Percentiles rank a stretch among this genome's conserved stretches.
phyloP scores from a whole-genome alignment of 1,284 basidiomycete genomes.

The Megacollybia platyphylla region DNA sequence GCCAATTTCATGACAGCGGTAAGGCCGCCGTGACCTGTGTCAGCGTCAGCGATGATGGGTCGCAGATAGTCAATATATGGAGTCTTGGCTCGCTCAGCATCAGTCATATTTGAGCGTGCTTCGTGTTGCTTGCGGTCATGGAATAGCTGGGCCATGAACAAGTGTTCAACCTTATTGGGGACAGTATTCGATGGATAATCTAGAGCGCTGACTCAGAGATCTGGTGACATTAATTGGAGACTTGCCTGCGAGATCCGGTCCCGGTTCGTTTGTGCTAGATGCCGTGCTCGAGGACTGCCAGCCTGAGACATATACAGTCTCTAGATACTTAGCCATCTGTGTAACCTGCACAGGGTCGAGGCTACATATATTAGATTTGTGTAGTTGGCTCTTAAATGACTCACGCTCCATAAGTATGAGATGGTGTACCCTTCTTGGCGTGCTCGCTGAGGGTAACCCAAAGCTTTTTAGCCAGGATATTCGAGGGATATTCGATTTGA shows the following conservation, averaged over 20 bases:
- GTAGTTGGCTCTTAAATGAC: slow-evolving; percentile 21
- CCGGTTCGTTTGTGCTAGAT: slow-evolving; percentile 87
- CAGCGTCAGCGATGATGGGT: slow-evolving; percentile 72
- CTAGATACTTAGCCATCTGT: slow-evolving; percentile 98
- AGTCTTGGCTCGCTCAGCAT: slow-evolving; percentile 59
- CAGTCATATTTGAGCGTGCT: slow-evolving; percentile 59
- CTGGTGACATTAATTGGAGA: slow-evolving; percentile 4
- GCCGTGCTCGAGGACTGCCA: slow-evolving; percentile 95
- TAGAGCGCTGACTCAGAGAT: slow-evolving; percentile 12
- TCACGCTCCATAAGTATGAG: slow-evolving; percentile 95
- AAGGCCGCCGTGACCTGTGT: slow-evolving; percentile 76
- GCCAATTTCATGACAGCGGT: slow-evolving; percentile 74
- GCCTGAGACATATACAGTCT: slow-evolving; percentile 96
- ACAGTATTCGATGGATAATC: slow-evolving; percentile 94
- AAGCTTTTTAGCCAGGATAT: slow-evolving; percentile 81
- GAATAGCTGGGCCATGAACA: slow-evolving; percentile 82
- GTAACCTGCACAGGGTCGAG: slow-evolving; percentile 96
- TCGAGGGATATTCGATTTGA: slow-evolving; percentile 77
- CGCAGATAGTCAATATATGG: slow-evolving; percentile 55
- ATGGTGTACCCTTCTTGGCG: slow-evolving; percentile 61
- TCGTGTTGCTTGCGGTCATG: slow-evolving; percentile 83
- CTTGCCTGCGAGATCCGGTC: slow-evolving; percentile 90
- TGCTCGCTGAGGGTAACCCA: slow-evolving; percentile 61
- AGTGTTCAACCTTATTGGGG: slow-evolving; percentile 83
- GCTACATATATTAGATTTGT: slow-evolving; percentile 23